Percentiles rank a stretch among this genome's conserved stretches.
phyloP scores from a whole-genome alignment of 2,329 filamentous ascomycete species.

The Colletotrichum limetticola region DNA sequence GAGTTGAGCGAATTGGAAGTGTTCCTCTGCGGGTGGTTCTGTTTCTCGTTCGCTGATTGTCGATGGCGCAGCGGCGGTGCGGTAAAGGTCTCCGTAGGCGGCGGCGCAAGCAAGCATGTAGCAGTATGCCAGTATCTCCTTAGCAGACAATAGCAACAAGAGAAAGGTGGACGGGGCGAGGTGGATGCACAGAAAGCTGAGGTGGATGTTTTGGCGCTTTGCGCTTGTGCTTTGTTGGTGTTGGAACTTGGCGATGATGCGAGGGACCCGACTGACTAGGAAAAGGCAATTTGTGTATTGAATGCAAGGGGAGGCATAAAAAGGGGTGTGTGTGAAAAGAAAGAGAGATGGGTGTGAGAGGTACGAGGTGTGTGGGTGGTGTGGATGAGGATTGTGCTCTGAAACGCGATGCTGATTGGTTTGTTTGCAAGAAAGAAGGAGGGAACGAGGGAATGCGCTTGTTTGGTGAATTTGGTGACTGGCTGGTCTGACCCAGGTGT shows the following conservation, averaged over 20 bases:
- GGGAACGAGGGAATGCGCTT: conserved; percentile 24
- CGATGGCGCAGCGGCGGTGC: not conserved
- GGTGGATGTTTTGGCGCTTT: not conserved
- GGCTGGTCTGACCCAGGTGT: conserved; percentile 22
- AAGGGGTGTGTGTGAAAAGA: not conserved
- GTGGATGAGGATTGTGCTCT: conserved; percentile 9
- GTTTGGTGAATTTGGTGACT: conserved; percentile 12
- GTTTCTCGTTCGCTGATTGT: conserved; percentile 10
- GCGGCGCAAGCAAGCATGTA: not conserved
- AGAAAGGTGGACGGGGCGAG: not conserved
- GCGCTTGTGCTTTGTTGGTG: not conserved
- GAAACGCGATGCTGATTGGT: conserved; percentile 7
- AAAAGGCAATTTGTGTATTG: conserved; percentile 35
- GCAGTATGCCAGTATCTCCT: too few relatives aligned
- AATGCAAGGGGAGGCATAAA: conserved; percentile 30
- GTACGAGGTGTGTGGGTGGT: conserved; percentile 10
- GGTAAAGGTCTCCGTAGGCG: not conserved
- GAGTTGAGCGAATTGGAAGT: not conserved
- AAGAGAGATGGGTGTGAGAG: conserved; percentile 10
- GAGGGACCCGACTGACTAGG: conserved; percentile 32
- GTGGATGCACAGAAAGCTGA: conserved; percentile 9
- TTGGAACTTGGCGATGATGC: conserved; percentile 23
- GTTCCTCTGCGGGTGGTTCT: conserved; percentile 1
- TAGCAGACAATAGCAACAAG: not conserved
- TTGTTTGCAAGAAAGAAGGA: not conserved